Evolutionary conservation across 1,284 basidiomycete genomes (phyloP), one percentile per base, ranked within the genome.

Genomic region (Ustilago bromivora): DNA sequence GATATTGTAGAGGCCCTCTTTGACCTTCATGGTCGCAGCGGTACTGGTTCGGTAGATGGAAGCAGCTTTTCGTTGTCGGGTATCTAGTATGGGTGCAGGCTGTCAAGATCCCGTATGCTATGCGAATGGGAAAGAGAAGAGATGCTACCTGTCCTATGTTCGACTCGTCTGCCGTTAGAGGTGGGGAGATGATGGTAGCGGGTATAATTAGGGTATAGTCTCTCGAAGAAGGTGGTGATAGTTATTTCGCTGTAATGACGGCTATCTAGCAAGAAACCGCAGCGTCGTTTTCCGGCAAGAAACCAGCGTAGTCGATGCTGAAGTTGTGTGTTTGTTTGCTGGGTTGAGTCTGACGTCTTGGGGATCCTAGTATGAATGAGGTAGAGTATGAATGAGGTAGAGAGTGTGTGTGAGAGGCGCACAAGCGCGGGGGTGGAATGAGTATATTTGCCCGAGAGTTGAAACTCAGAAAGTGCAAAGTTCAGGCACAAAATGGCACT

Each of bases 1-100:
- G 23, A 66, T 32, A 31, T 64, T 71, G 61, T 69, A 76, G 3
- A 76, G 58, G 11, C 69, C 38, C 32, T 68, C 74, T 56, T 69
- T 71, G 69, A 71, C 60, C 46, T 49, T 62, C 69, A 71, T 76
- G 19, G 36, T 62, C 43, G 56, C 4, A 28, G 34, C 40, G n/a
- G 32, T 12, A 47, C 53, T 19, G 28, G n/a, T 11, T 51, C 31
- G 19, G n/a, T 13, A 12, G 28, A 13, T 8, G 17, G 36, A 4
- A 9, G 7, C 28, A 46, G 23, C 46, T 47, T 47, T 2, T 47
- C 46, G 8, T 28, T 36, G 17, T 19, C 11, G 10, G 28, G 13
- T 56, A 13, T 41, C 17, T 36, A 12, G 54, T 55, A 23, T 19
- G 17, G 19, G 5, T n/a, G 46, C 17, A 47, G 46, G 10, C 23